Evolutionary conservation across 1,284 basidiomycete genomes (phyloP), one percentile per base, ranked within the genome.

Genomic region (Pascua guehoae): DNA sequence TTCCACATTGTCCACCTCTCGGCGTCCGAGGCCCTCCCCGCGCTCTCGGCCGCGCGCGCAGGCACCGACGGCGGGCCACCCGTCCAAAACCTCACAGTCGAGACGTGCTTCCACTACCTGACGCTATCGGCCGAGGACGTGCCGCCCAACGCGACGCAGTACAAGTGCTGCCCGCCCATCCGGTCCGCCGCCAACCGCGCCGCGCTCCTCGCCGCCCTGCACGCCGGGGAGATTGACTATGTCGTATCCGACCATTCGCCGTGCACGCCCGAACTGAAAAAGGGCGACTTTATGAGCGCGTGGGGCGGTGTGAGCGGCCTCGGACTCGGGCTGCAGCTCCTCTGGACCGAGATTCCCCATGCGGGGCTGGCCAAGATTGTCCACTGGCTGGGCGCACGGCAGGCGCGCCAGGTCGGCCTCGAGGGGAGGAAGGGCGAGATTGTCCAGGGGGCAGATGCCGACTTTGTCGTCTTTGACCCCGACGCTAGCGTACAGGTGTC

Each of bases 71-170:
- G 72, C 5, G 54, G 49, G 12, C 16, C 17, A 12, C 67, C 68
- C 0, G 47, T 73, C 32, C 17, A 40, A 36, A 85, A 85, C 42
- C 78, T 94, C 52, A 91, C 91, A 0, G 88, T 91, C 55, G 93
- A 96, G 79, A 96, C 93, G 0, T 95, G 91, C 77, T 94, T 93
- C 78, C 92, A 96, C 77, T 96, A 96, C 78, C 84, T 95, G 41
- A 85, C 85, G 11, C 63, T 79, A 4, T 62, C 61, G 40, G 66
- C 73, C 8, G 77, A 77, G 57, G 66, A 70, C 17, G 76, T 81
- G 50, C 90, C 89, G 7, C 75, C 82, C 57, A 87, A 68, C 48
- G 68, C 69, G 8, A 76, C 73, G 10, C 65, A 73, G 54, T 73
- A 66, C 83, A 96, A 97, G 73, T 96, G 93, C 71, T 94, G 91